phyloP scores from a whole-genome alignment of 257 asterid species.

The Ligustrum vulgare region DNA sequence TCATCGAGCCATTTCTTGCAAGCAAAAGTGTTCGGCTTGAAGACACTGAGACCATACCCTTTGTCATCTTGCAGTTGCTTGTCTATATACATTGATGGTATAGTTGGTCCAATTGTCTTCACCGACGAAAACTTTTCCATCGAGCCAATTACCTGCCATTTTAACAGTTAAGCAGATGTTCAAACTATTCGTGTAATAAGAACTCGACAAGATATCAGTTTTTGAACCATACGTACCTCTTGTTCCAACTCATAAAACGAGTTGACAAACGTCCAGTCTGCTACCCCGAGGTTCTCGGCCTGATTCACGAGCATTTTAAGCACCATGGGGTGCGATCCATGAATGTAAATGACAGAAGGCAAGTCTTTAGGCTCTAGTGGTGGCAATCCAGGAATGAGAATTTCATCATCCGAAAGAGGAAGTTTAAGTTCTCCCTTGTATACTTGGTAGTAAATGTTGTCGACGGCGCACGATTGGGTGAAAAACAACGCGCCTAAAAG shows the following conservation, averaged over 20 bases:
- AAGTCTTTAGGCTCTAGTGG: not conserved
- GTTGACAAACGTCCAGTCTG: conserved; percentile 14
- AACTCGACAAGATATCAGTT: no score
- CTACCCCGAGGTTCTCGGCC: not conserved
- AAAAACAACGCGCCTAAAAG: conserved; percentile 29
- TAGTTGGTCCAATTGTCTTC: conserved; percentile 35
- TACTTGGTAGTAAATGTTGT: not conserved
- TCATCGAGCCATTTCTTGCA: conserved; percentile 36
- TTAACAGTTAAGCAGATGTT: not conserved
- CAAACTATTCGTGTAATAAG: not conserved
- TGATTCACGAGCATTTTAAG: not conserved
- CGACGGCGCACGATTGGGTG: conserved; percentile 29
- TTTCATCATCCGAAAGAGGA: not conserved
- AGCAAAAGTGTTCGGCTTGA: conserved; percentile 29
- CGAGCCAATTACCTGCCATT: conserved; percentile 30
- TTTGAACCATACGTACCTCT: not conserved
- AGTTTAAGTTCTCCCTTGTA: not conserved
- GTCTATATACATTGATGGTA: conserved; percentile 37
- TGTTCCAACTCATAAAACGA: not conserved
- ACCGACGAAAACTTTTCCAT: conserved; percentile 23
- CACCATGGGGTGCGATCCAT: not conserved
- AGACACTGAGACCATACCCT: conserved; percentile 33
- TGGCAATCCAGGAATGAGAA: not conserved
- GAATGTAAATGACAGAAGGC: not conserved
- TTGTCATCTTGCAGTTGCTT: conserved; percentile 24